Conservation (phyloP, 2,329 filamentous ascomycete genomes). For the Nemania serpens region DNA sequence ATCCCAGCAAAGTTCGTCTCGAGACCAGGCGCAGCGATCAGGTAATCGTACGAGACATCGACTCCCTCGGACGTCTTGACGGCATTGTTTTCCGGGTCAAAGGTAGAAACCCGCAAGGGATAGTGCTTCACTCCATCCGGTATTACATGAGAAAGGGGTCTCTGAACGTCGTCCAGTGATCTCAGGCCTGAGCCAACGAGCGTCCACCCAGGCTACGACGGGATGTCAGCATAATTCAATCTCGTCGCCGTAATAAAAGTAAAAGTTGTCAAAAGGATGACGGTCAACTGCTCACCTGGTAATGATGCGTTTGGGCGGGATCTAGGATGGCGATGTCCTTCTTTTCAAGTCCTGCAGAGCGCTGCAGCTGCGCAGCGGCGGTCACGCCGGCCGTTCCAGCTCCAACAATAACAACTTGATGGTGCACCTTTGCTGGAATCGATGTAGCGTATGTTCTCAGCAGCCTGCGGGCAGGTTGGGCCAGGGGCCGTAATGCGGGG, state of each 20-base stretch:
- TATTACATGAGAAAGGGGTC: slow-evolving; percentile 40
- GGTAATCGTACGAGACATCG: slow-evolving; percentile 45
- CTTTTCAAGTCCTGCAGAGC: slow-evolving; percentile 36
- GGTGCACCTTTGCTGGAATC: slow-evolving; percentile 45
- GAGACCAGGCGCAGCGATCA: slow-evolving; percentile 45
- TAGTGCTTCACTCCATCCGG: slow-evolving; percentile 44
- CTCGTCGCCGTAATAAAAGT: background rate
- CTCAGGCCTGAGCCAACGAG: slow-evolving; percentile 45
- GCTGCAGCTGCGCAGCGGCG: slow-evolving; percentile 69
- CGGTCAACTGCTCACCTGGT: slow-evolving; percentile 34
- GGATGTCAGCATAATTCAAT: slow-evolving; percentile 16
- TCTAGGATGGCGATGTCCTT: slow-evolving; percentile 45
- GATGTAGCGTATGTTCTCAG: slow-evolving; percentile 38
- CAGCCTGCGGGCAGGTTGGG: slow-evolving; percentile 24
- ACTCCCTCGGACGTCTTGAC: slow-evolving; percentile 44
- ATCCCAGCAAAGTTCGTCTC: slow-evolving; percentile 44
- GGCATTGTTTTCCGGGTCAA: slow-evolving; percentile 44
- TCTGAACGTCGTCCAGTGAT: slow-evolving; percentile 36
- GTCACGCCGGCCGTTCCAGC: slow-evolving; percentile 68
- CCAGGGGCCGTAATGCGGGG: slow-evolving; percentile 28
- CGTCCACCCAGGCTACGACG: slow-evolving; percentile 44
- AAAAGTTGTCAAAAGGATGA: too few species aligned
- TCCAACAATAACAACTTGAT: slow-evolving; percentile 70
- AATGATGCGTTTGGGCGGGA: slow-evolving; percentile 43
- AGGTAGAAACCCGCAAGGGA: slow-evolving; percentile 40